phyloP scores from a whole-genome alignment of 2,329 filamentous ascomycete species.

The Fusarium sp. region DNA sequence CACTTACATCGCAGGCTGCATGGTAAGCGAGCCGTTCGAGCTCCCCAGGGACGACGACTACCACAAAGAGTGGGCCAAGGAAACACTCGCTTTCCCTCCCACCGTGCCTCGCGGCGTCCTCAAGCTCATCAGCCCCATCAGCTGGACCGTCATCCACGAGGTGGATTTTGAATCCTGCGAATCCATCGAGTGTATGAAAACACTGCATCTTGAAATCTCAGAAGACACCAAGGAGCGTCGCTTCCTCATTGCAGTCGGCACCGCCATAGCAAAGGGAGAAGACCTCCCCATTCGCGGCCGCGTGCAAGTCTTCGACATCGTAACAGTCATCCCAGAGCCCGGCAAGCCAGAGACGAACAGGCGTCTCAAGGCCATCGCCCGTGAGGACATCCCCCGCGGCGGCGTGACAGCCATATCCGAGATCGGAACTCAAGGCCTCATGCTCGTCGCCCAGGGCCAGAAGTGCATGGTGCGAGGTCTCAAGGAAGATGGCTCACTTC shows the following conservation, averaged over 20 bases:
- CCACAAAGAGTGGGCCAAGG: slow-evolving; percentile 83
- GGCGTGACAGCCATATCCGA: slow-evolving; percentile 89
- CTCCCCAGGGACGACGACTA: slow-evolving; percentile 88
- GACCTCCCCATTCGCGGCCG: slow-evolving; percentile 88
- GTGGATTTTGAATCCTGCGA: slow-evolving; percentile 81
- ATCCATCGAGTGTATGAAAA: slow-evolving; percentile 83
- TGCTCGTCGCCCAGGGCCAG: slow-evolving; percentile 92
- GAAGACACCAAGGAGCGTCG: slow-evolving; percentile 90
- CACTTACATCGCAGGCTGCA: slow-evolving; percentile 83
- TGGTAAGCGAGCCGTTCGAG: slow-evolving; percentile 77
- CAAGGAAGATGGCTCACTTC: slow-evolving; percentile 91
- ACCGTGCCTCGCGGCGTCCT: slow-evolving; percentile 78
- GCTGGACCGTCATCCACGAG: slow-evolving; percentile 83
- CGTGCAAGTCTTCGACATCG: slow-evolving; percentile 92
- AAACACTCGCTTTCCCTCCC: slow-evolving; percentile 75
- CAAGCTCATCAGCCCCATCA: slow-evolving; percentile 82
- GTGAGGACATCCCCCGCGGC: slow-evolving; percentile 91
- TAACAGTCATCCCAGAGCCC: slow-evolving; percentile 90
- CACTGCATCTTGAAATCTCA: slow-evolving; percentile 87
- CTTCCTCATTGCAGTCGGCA: slow-evolving; percentile 86
- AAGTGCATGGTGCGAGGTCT: slow-evolving; percentile 97
- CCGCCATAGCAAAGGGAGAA: slow-evolving; percentile 87
- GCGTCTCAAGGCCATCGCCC: slow-evolving; percentile 85
- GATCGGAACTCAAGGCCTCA: slow-evolving; percentile 87
- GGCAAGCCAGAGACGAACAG: slow-evolving; percentile 86